Percentiles rank a stretch among this genome's conserved stretches.
phyloP scores from a whole-genome alignment of 495 filamentous ascomycete species.

The Oleoguttula mirabilis region DNA sequence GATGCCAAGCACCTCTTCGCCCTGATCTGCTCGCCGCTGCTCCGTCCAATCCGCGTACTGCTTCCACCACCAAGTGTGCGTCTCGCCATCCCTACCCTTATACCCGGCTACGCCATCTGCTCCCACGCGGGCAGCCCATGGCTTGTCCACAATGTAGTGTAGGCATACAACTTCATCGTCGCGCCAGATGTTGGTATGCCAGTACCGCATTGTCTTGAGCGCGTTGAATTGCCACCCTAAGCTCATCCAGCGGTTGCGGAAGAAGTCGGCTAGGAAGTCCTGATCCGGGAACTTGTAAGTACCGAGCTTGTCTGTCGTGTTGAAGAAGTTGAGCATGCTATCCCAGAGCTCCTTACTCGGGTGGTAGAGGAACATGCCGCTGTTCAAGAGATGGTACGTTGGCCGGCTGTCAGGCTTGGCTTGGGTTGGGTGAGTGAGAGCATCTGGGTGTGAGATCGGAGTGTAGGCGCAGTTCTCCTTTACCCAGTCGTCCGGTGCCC shows the following conservation, averaged over 20 bases:
- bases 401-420: conserved; percentile 16
- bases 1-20: conserved; percentile 3
- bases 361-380: conserved; percentile 31
- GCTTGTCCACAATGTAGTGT: conserved; percentile 48
- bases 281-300: conserved; percentile 41
- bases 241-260: conserved; percentile 32
- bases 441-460: conserved; percentile 27
- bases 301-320: conserved; percentile 26
- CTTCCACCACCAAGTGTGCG: conserved; percentile 40
- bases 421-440: conserved; percentile 22
- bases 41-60: conserved; percentile 26
- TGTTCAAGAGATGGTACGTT: conserved; percentile 33
- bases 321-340: conserved; percentile 31
- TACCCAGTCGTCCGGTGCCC: conserved; percentile 39
- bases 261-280: conserved; percentile 41
- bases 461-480: conserved; percentile 40
- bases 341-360: conserved; percentile 30
- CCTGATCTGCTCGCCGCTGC: conserved; percentile 6
- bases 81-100: conserved; percentile 34
- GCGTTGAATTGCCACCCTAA: conserved; percentile 43
- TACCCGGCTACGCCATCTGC: conserved; percentile 35
- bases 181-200: conserved; percentile 42
- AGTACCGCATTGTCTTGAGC: conserved; percentile 41
- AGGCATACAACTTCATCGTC: conserved; percentile 38
- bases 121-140: conserved; percentile 37